Conservation (phyloP, 73 alveolate genomes). For the Paramecium bursaria region DNA sequence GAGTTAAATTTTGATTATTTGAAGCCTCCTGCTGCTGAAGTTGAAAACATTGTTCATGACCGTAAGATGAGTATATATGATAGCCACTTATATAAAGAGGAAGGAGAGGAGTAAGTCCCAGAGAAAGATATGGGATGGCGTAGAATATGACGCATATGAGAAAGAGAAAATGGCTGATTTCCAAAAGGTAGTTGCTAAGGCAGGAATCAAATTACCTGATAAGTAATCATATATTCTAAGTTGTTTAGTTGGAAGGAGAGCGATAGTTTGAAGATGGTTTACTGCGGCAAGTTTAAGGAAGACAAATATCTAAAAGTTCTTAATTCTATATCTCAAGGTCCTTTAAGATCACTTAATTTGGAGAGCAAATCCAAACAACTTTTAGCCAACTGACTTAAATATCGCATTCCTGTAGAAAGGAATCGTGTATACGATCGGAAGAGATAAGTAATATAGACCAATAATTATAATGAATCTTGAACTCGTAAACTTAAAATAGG, state of each 20-base stretch:
- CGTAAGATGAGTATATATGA: background rate
- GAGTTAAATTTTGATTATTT: slow-evolving; percentile 22
- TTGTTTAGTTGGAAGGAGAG: slow-evolving; percentile 38
- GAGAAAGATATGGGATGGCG: slow-evolving; percentile 49
- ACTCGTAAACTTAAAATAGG: slow-evolving; percentile 57
- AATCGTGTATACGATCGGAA: slow-evolving; percentile 61
- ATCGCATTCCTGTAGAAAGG: slow-evolving; percentile 57
- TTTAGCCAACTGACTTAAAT: slow-evolving; percentile 38
- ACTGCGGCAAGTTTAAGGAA: slow-evolving; percentile 55
- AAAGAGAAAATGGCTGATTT: slow-evolving; percentile 59
- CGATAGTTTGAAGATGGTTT: slow-evolving; percentile 47
- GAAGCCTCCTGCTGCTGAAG: background rate
- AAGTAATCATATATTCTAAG: background rate
- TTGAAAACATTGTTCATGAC: slow-evolving; percentile 43
- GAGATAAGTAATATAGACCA: slow-evolving; percentile 67
- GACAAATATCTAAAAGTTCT: slow-evolving; percentile 36
- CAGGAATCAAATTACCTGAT: background rate
- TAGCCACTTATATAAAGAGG: slow-evolving; percentile 34
- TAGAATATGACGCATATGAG: slow-evolving; percentile 57
- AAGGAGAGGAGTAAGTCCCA: slow-evolving; percentile 25
- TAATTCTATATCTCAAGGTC: background rate
- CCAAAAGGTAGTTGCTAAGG: slow-evolving; percentile 6
- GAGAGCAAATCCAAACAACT: slow-evolving; percentile 39
- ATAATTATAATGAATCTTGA: slow-evolving; percentile 58
- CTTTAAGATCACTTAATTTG: background rate